Base-by-base conservation (phyloP, 1,139 yeast species). In the Maudiozyma humilis region DNA sequence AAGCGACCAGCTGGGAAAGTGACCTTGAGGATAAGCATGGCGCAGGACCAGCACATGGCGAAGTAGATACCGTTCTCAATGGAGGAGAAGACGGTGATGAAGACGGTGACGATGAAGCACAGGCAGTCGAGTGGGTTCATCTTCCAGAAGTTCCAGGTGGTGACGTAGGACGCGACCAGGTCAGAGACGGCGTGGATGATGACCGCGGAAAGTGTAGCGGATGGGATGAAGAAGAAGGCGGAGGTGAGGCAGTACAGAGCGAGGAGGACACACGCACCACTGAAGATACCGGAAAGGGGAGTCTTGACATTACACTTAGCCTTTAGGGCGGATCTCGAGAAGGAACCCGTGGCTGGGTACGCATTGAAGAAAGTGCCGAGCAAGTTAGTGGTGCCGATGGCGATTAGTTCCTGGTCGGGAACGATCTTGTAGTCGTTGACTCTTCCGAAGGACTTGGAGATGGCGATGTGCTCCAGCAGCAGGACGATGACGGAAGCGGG, bases 141-240 rank as follows among this genome's bases (percentile, higher is more conserved):
- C 51, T 72, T 73, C 85, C 87, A 88, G 65, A 87, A 77, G 56
- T 73, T 77, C 75, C 77, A 78, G 12, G 95, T 78, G 3, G 81
- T 75, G 54, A 75, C 74, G 60, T 81, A 87, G 44, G 78, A 73
- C 4, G 95, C 83, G 52, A 88, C 69, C 63, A 89, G 75, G 67
- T 88, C 96, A 39, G 85, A 77, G 19, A 89, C 97, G n/a, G 96
- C 96, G 64, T 89, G 96, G 56, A 89, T 89, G 54, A 89, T 88
- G 52, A 89, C 79, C 1, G 96, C 96, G 53, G 80, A 71, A 48
- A 89, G 72, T 1, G 89, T 77, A 12, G 96, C 95, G 57, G 84
- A 87, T 45, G 96, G 95, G 64, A 89, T 89, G 68, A 77, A 89
- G 70, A 73, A 86, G 69, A 89, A 89, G 4, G 94, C 82, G 43